Evolutionary conservation across 108 stramenopile genomes (phyloP).

Genomic region (Skeletonema costatum): DNA sequence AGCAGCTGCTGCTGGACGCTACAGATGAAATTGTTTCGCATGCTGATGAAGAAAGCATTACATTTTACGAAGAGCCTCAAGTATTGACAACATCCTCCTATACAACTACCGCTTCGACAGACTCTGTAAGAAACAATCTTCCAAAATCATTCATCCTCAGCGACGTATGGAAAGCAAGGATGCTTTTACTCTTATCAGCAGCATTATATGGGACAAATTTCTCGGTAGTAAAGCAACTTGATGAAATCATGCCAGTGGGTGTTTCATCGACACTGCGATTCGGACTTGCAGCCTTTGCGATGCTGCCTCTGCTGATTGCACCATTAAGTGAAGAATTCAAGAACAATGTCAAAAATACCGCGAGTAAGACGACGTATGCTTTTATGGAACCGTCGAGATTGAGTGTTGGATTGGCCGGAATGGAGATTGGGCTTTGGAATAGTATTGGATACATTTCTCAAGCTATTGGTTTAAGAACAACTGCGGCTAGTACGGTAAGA

Average conservation of each 20-base stretch:
- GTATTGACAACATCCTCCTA: neutral
- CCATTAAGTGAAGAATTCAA: conserved; percentile 19
- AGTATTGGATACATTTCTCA: conserved; percentile 89
- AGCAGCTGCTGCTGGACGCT: neutral
- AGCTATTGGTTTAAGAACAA: conserved; percentile 85
- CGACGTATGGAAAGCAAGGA: conserved; percentile 55
- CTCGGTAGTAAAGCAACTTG: conserved; percentile 75
- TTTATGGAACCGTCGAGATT: conserved; percentile 27
- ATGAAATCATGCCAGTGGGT: conserved; percentile 62
- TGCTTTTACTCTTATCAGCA: conserved; percentile 62
- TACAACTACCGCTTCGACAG: too few species aligned
- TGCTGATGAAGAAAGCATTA: neutral
- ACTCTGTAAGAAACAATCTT: neutral
- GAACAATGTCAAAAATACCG: conserved; percentile 4
- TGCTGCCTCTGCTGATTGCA: conserved; percentile 68
- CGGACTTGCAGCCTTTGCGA: conserved; percentile 69
- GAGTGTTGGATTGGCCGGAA: conserved; percentile 60
- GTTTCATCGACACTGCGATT: conserved; percentile 71
- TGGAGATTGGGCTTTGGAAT: conserved; percentile 89
- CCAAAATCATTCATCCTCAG: neutral
- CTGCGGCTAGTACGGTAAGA: conserved; percentile 68
- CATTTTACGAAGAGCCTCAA: neutral
- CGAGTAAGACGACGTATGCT: neutral
- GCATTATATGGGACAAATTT: conserved; percentile 89
- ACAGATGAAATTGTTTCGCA: neutral